These are phyloP conservation scores for Paratinospora sagittata DNA, from an alignment of 164 flowering plant species.

Conservation along the genomic window DNA sequence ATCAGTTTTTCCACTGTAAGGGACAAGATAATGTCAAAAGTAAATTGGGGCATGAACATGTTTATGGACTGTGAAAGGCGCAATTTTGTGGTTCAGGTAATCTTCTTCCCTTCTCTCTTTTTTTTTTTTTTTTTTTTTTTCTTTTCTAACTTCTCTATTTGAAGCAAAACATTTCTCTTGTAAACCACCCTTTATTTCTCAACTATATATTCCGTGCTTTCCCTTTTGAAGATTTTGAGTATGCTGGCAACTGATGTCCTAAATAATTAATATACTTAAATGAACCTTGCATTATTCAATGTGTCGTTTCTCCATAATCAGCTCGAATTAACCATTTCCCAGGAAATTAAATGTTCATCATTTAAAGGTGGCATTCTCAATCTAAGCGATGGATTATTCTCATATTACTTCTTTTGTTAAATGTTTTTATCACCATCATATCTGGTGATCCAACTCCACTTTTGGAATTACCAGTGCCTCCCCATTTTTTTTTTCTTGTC, in stretches of 20 bases:
- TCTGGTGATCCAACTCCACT: too few relatives aligned
- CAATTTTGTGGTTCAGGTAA: slow-evolving; percentile 87
- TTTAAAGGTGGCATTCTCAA: too few relatives aligned
- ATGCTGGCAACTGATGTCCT: neutral
- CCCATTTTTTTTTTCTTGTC: too few relatives aligned
- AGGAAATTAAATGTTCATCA: too few relatives aligned
- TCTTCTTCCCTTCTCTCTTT: neutral
- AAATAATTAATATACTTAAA: neutral
- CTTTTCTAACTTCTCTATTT: neutral
- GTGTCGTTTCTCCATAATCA: too few relatives aligned
- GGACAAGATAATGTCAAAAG: slow-evolving; percentile 65
- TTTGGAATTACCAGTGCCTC: too few relatives aligned
- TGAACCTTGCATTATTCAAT: neutral
- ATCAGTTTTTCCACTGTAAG: slow-evolving; percentile 86
- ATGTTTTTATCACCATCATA: too few relatives aligned
- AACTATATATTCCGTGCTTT: neutral
- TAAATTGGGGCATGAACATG: slow-evolving; percentile 69
- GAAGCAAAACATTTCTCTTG: neutral
- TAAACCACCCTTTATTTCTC: neutral
- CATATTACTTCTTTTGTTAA: too few relatives aligned
- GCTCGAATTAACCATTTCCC: too few relatives aligned
- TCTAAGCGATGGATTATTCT: too few relatives aligned
- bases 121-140: too few relatives aligned
- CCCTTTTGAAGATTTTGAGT: neutral
- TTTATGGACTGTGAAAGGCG: slow-evolving; percentile 93